Percentiles rank a stretch among this genome's conserved stretches.
These are phyloP conservation scores for Penicillium flavigenum DNA, from an alignment of 495 filamentous ascomycete genomes.

Conservation along the genomic window DNA sequence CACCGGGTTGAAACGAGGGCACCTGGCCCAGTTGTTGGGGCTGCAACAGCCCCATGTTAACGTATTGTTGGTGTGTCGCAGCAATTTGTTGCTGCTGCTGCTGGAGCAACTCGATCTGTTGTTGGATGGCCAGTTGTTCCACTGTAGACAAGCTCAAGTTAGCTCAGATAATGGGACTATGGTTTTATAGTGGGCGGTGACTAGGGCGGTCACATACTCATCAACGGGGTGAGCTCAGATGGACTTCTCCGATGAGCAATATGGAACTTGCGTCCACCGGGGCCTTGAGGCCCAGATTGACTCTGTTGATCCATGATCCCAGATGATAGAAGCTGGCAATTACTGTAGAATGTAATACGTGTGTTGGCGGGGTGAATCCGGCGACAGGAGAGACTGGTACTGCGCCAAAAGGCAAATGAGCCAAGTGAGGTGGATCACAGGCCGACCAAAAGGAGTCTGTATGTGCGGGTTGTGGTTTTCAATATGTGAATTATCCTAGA, in stretches of 20 bases:
- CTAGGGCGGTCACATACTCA: slow-evolving; percentile 74
- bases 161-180: slow-evolving; percentile 14
- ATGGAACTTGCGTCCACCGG: slow-evolving; percentile 86
- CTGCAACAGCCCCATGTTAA: slow-evolving; percentile 91
- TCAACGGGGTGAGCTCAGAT: slow-evolving; percentile 94
- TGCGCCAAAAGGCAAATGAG: slow-evolving; percentile 30
- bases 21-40: slow-evolving; percentile 74
- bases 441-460: slow-evolving; percentile 28
- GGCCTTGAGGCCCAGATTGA: slow-evolving; percentile 73
- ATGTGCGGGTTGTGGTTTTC: slow-evolving; percentile 25
- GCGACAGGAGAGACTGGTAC: slow-evolving; percentile 25
- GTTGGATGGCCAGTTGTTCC: slow-evolving; percentile 98
- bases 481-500: slow-evolving; percentile 33
- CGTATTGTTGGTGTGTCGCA: slow-evolving; percentile 92
- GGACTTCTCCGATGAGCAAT: slow-evolving; percentile 97
- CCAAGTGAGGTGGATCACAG: slow-evolving; percentile 25
- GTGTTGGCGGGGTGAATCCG: slow-evolving; percentile 19
- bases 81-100: slow-evolving; percentile 98
- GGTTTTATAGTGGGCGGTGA: neutral
- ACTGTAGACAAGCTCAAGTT: slow-evolving; percentile 49
- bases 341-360: slow-evolving; percentile 27
- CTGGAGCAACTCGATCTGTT: slow-evolving; percentile 97
- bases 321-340: slow-evolving; percentile 22
- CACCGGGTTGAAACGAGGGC: slow-evolving; percentile 65
- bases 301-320: slow-evolving; percentile 79